Evolutionary conservation across 495 filamentous ascomycete genomes (phyloP).

Genomic region (Lepraria neglecta): DNA sequence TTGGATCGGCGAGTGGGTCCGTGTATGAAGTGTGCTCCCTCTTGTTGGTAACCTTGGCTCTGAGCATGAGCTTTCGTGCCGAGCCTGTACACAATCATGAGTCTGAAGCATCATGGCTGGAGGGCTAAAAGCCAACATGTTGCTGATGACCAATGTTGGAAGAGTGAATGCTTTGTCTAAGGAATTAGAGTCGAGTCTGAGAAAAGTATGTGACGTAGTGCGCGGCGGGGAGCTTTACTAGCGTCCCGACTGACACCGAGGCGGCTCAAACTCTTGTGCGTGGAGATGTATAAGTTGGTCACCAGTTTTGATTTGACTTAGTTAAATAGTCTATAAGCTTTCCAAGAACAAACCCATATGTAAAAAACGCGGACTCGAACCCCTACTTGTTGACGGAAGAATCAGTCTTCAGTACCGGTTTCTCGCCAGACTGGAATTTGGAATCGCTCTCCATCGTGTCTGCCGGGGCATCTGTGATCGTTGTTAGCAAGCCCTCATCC

Average conservation of each 20-base stretch:
- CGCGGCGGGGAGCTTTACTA: not conserved
- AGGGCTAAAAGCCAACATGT: not conserved
- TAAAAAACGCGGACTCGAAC: not conserved
- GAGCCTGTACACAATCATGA: not conserved
- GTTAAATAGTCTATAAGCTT: not conserved
- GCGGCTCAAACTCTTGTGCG: not conserved
- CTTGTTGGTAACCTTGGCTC: too few relatives aligned
- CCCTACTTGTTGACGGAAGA: conserved; percentile 46
- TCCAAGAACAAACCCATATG: not conserved
- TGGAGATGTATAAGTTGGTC: not conserved
- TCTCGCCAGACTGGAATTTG: conserved; percentile 34
- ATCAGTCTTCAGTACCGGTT: conserved; percentile 35
- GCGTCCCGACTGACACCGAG: not conserved
- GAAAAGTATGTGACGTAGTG: not conserved
- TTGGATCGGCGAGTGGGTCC: not conserved
- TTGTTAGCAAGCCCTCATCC: conserved; percentile 29
- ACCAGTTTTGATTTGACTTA: not conserved
- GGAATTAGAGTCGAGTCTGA: too few relatives aligned
- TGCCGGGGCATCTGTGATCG: conserved; percentile 47
- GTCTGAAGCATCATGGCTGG: too few relatives aligned
- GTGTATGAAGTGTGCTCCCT: too few relatives aligned
- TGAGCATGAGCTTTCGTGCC: too few relatives aligned
- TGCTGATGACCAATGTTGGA: not conserved
- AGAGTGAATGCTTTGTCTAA: too few relatives aligned
- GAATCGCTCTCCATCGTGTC: conserved; percentile 50